These are phyloP conservation scores for Exserohilum turcica DNA, from an alignment of 2,329 filamentous ascomycete species.

Conservation along the genomic window DNA sequence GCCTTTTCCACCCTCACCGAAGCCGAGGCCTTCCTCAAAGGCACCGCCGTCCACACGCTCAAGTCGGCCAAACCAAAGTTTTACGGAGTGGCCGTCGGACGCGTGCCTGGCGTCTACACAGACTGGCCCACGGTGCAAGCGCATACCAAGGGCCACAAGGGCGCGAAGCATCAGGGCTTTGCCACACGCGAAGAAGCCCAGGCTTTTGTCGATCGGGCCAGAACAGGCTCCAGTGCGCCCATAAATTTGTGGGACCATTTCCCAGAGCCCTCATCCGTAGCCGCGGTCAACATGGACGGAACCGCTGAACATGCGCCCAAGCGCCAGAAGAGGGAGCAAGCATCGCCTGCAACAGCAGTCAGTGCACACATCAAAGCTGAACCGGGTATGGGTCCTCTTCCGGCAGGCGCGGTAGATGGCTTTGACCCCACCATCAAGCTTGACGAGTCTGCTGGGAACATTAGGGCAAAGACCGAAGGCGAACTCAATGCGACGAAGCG, in stretches of 20 bases:
- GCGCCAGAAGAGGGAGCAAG: conserved; percentile 46
- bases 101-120: conserved; percentile 65
- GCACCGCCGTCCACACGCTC: conserved; percentile 51
- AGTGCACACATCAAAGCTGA: conserved; percentile 39
- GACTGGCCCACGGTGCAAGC: conserved; percentile 72
- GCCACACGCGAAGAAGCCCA: conserved; percentile 69
- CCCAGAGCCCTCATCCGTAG: conserved; percentile 31
- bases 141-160: conserved; percentile 75
- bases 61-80: conserved; percentile 56
- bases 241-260: conserved; percentile 36
- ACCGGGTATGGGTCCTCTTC: conserved; percentile 62
- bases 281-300: conserved; percentile 19
- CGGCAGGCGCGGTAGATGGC: conserved; percentile 62
- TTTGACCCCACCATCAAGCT: conserved; percentile 65
- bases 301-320: conserved; percentile 35
- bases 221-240: conserved; percentile 34
- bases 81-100: conserved; percentile 65
- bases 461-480: conserved; percentile 61
- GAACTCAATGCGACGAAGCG: conserved; percentile 55
- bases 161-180: conserved; percentile 61
- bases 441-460: conserved; percentile 58
- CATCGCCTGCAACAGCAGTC: conserved; percentile 14
- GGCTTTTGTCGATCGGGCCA: conserved; percentile 64
- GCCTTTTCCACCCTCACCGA: conserved; percentile 75
- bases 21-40: conserved; percentile 78